Evolutionary conservation across 306 rosid species (phyloP), one percentile per base, ranked within the genome.

Genomic region (Pyrus communis): DNA sequence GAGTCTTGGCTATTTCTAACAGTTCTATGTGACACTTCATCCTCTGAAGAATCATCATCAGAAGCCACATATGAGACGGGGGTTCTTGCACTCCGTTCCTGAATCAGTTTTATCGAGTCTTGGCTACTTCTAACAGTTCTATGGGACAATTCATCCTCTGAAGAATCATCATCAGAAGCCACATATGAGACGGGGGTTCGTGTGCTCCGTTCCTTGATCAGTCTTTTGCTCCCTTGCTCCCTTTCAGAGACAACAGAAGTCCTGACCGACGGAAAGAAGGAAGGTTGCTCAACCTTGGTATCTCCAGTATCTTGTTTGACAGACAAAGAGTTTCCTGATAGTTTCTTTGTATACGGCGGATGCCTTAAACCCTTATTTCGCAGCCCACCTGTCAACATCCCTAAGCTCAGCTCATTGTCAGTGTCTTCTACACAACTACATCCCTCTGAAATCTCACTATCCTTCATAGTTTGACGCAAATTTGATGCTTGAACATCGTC

Each of bases 381-480:
- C 73, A 91, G 51, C 71, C 99, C 99, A 60, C 99, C 99, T 74
- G 69, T 95, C 90, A 95, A 79, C 2, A 74, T 69, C 78, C 90
- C 92, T 43, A 82, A 89, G 70, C 52, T 85, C 75, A 95, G 84
- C 81, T 86, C 96, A 70, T 54, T 82, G 45, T 30, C 84, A 74
- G 76, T 73, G 35, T 28, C 84, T 71, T 80, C 70, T 70, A 79
- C 93, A 54, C 67, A 64, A 43, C 22, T 78, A 67, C 85, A 79
- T 62, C 77, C 87, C 62, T 76, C 80, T 19, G 23, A 33, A 66
- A 73, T 70, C 76, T 76, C 85, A 25, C 74, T 55, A 33, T 83
- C 84, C 62, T 82, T 75, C 71, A 18, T 25, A 73, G 82, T 75
- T 68, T 82, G 83, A 73, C 70, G 75, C 70, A 79, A 79, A 61